Evolutionary conservation across 2,329 filamentous ascomycete genomes (phyloP).

Genomic region (Periconia sp.): DNA sequence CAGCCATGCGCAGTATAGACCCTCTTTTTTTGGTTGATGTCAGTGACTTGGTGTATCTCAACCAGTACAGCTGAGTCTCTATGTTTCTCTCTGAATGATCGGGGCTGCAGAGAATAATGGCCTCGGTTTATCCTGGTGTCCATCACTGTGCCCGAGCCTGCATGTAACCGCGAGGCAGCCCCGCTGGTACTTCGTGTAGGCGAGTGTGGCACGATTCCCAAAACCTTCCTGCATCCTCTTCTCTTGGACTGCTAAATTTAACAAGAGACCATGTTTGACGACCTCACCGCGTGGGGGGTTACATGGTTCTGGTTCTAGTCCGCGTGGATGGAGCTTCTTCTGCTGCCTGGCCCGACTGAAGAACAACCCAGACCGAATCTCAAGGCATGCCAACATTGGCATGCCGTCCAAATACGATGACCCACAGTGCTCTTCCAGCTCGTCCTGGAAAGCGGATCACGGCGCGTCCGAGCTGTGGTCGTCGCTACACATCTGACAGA

Average conservation of each 20-base stretch:
- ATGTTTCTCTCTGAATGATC: not conserved
- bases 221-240: slow-evolving; percentile 1
- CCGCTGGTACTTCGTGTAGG: not conserved
- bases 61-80: not conserved
- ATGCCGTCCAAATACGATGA: not conserved
- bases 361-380: not conserved
- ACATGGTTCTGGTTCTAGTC: not conserved
- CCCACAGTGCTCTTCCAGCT: not conserved
- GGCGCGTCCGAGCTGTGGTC: slow-evolving; percentile 5
- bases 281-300: slow-evolving; percentile 1
- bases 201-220: slow-evolving; percentile 1
- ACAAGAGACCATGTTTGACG: not conserved
- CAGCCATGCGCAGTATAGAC: not conserved
- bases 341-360: not conserved
- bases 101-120: not conserved
- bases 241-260: slow-evolving; percentile 7
- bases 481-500: slow-evolving; percentile 1
- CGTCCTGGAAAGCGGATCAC: slow-evolving; percentile 1
- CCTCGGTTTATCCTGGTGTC: not conserved
- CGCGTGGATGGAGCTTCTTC: not conserved
- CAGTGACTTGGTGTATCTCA: not conserved
- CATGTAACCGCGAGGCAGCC: slow-evolving; percentile 1
- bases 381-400: slow-evolving; percentile 3
- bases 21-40: not conserved
- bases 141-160: slow-evolving; percentile 1